Evolutionary conservation across 2,329 filamentous ascomycete species (phyloP), one percentile per base, ranked within the genome.

Genomic region (Eutypa lata): DNA sequence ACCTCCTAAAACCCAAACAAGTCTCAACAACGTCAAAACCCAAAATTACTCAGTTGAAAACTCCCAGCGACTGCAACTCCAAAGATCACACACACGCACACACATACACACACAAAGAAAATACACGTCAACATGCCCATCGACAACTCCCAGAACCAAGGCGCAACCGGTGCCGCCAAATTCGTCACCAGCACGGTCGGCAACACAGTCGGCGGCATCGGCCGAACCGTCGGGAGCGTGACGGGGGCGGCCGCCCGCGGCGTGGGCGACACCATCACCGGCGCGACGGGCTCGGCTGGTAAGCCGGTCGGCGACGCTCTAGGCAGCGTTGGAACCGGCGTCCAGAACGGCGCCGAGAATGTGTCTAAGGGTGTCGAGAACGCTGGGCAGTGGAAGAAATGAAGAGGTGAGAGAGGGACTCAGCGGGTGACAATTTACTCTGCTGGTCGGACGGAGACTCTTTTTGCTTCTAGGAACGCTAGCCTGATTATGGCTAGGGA

Each of bases 261-360:
- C 3, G 40, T 79, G 7, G 73, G 75, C 28, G 67, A 78, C 60
- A 78, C 76, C 18, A 71, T 79, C 57, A 75, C 66, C 2, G 69
- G 71, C 54, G 69, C 73, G 2, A 74, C 76, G 1, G 76, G 76
- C 0, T 75, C 69, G 21, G 64, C 71, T 14, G 76, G 76, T 6
- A 73, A 73, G 57, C 73, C 75, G 10, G 66, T 80, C n/a, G 77
- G 76, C 5, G 74, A 79, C 59, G 76, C 73, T 0, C 52, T 80
- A 22, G 66, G 71, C 1, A 73, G 67, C 57, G 57, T 75, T 2
- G 73, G 74, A 13, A 72, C 65, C 2, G 76, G 76, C 1, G 59
- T 79, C 1, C 71, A 79, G 62, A 64, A 70, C 54, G 77, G 75
- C 14, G 69, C 73, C 8, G 68, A 68, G 45, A 63, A 64, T 48